Base-by-base conservation (phyloP, 2,329 filamentous ascomycete species). In the Cladosporium colombiae region DNA sequence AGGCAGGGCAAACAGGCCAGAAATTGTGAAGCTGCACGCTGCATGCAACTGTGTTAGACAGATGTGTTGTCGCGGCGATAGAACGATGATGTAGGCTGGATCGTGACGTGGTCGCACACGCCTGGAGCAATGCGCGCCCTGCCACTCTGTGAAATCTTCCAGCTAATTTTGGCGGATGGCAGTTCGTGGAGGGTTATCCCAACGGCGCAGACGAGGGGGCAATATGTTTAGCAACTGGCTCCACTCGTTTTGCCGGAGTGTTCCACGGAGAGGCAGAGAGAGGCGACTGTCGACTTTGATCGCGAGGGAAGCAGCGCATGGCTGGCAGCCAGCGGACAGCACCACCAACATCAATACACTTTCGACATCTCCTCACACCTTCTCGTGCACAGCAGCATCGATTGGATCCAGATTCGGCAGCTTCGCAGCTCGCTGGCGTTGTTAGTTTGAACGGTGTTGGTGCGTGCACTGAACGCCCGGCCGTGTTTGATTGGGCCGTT, bases 21-120 rank as follows among this genome's bases (percentile, higher is more conserved):
- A 57, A 27, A 18, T 16, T 27, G 55, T 57, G 55, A 57, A 57
- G 55, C 55, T 57, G 55, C 55, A 57, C n/a, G 55, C 55, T 57
- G 55, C 55, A 57, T 8, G 55, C 55, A 40, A 57, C 40, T 57
- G 33, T 57, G 55, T 57, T 57, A 57, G 55, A 57, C 55, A 57
- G 55, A 23, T 27, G 33, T 57, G 55, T 57, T 57, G 55, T 55
- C 29, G 52, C 52, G 52, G 52, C 21, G 52, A 55, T 55, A 55
- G 35, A 40, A 55, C 52, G 31, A 31, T 31, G 52, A 33, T 55
- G 52, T 33, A 29, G 52, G 52, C 18, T 11, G 25, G 29, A 33
- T 21, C 27, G 52, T 55, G 52, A 55, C 52, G 52, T 55, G 52
- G 27, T 55, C 8, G 49, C 49, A 33, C 35, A 4, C 40, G 40